phyloP scores from a whole-genome alignment of 495 filamentous ascomycete species.

The Penicillium alfredii region DNA sequence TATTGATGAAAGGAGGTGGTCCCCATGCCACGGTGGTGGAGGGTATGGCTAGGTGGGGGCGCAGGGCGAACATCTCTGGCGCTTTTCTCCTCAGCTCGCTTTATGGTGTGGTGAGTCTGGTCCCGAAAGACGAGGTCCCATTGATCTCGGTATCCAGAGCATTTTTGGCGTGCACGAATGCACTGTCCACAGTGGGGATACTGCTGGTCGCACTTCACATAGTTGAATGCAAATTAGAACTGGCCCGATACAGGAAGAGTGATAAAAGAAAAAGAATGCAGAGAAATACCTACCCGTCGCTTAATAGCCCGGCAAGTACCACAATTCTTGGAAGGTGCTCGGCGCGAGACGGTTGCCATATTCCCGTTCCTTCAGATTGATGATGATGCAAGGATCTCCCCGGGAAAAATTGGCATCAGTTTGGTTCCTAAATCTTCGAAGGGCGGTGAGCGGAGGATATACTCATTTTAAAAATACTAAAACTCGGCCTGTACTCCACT shows the following conservation, averaged over 20 bases:
- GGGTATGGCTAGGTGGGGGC: too few relatives aligned
- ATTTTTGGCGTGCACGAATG: not conserved
- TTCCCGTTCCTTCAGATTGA: too few relatives aligned
- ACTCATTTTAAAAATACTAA: too few relatives aligned
- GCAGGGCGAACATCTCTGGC: conserved; percentile 13
- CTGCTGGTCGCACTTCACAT: not conserved
- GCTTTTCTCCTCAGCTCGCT: conserved; percentile 1
- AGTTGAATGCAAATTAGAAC: not conserved
- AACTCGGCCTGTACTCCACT: too few relatives aligned
- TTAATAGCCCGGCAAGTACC: not conserved
- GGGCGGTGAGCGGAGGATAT: too few relatives aligned
- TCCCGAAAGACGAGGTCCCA: not conserved
- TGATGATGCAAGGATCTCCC: too few relatives aligned
- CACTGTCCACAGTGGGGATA: not conserved
- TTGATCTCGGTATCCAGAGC: not conserved
- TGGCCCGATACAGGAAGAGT: not conserved
- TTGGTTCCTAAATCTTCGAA: too few relatives aligned
- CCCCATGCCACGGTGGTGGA: too few relatives aligned
- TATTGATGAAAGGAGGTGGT: too few relatives aligned
- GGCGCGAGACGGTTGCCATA: too few relatives aligned
- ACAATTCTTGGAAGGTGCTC: not conserved
- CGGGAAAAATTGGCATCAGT: too few relatives aligned
- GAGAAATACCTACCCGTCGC: not conserved
- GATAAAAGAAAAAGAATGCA: too few relatives aligned
- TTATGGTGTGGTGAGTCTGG: not conserved